phyloP scores from a whole-genome alignment of 2,329 filamentous ascomycete species.

The Boeremia lycopersici region DNA sequence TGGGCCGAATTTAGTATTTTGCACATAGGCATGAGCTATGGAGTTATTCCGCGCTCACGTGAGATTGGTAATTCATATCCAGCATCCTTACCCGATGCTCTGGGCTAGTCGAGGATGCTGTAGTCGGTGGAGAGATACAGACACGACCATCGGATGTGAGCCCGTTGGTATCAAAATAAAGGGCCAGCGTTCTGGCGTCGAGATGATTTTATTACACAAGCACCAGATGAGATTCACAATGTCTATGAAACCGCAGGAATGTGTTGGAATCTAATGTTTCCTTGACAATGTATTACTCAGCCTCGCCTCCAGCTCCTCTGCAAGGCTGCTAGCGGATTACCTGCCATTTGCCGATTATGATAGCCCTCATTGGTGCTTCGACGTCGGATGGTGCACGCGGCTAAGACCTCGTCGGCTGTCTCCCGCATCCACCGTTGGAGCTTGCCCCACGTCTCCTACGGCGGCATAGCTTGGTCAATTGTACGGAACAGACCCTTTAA shows the following conservation, averaged over 20 bases:
- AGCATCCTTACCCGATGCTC: constrained; percentile 3
- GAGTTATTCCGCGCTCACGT: constrained; percentile 7
- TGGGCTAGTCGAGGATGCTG: constrained; percentile 5
- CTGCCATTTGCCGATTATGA: constrained; percentile 3
- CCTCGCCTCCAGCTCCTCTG: neutral
- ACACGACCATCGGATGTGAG: constrained; percentile 6
- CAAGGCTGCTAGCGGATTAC: neutral
- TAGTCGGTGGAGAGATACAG: constrained; percentile 3
- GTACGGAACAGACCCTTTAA: constrained; percentile 12
- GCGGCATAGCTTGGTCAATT: constrained; percentile 1
- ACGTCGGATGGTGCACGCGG: neutral
- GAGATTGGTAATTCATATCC: constrained; percentile 6
- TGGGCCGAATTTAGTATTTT: neutral
- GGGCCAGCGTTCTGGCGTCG: neutral
- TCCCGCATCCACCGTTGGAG: constrained; percentile 1
- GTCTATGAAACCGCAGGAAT: too few relatives aligned
- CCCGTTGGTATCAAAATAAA: neutral
- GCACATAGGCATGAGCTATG: constrained; percentile 2
- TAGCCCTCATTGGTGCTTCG: neutral
- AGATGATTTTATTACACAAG: neutral
- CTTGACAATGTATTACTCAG: neutral
- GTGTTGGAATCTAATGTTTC: too few relatives aligned
- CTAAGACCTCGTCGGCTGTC: neutral
- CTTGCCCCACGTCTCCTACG: constrained; percentile 4
- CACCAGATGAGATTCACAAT: neutral